A percentile compares a stretch with the other conserved stretches of the same genome.
These are phyloP conservation scores for Aaosphaeria pasadenensis DNA, from an alignment of 2,329 filamentous ascomycete genomes.

Conservation along the genomic window DNA sequence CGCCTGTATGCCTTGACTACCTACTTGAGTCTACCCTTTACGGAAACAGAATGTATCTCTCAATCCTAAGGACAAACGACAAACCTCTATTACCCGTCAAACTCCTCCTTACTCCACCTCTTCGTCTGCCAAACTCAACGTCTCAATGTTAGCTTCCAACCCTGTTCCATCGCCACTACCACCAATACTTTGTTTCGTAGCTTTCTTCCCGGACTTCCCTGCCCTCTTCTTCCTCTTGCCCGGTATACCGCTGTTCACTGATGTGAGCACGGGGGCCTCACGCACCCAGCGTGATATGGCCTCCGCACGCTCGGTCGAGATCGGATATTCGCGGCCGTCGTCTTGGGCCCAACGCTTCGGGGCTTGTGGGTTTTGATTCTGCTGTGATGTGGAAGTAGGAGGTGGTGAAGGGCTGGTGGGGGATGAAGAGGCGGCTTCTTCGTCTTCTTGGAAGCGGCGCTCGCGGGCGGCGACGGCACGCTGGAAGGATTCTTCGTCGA, in stretches of 20 bases:
- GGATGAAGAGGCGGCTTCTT: slow-evolving; percentile 35
- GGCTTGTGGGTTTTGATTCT: not conserved
- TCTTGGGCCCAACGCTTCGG: slow-evolving; percentile 63
- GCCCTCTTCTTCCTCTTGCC: slow-evolving; percentile 30
- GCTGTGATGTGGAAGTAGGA: not conserved
- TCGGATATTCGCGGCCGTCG: slow-evolving; percentile 65
- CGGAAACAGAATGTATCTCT: too few species aligned
- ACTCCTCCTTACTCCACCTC: slow-evolving; percentile 13
- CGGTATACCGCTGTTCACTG: slow-evolving; percentile 34
- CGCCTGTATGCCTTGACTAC: too few species aligned
- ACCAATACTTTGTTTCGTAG: not conserved
- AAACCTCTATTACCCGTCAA: not conserved
- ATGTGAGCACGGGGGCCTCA: slow-evolving; percentile 40
- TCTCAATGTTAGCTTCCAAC: slow-evolving; percentile 17
- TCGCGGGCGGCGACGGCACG: slow-evolving; percentile 62
- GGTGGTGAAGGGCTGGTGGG: not conserved
- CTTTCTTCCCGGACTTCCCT: slow-evolving; percentile 7
- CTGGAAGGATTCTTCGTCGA: slow-evolving; percentile 65
- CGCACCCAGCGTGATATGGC: slow-evolving; percentile 68
- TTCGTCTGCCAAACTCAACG: slow-evolving; percentile 13
- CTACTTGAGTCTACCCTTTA: too few species aligned
- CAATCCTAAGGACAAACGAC: too few species aligned
- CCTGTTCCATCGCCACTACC: slow-evolving; percentile 1
- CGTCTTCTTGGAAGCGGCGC: slow-evolving; percentile 55
- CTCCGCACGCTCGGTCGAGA: slow-evolving; percentile 67